Evolutionary conservation across 2,329 filamentous ascomycete species (phyloP), one percentile per base, ranked within the genome.

Genomic region (Pyrenophora seminiperda): DNA sequence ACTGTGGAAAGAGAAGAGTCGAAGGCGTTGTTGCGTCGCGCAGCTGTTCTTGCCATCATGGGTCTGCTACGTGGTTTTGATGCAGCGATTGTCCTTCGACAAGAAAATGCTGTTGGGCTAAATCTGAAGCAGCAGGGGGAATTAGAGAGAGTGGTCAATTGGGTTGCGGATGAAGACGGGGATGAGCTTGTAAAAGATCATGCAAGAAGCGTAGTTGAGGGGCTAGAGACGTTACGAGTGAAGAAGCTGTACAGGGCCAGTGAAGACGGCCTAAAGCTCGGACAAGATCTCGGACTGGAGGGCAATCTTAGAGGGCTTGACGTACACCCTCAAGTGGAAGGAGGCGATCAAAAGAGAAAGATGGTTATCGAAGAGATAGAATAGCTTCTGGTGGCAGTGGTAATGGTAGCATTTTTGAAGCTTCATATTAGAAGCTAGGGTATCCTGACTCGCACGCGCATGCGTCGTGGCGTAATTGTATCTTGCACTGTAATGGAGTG

Each of bases 171-270:
- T 31, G 85, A 83, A 18, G 88, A 91, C 68, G 80, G 78, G 18
- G 88, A 91, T 65, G 86, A 81, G 0, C 72, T 91, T 33, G 88
- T 89, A 9, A 79, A 79, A 54, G 79, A 85, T 59, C 87, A 91
- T 69, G 86, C 86, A 2, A 74, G 73, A 24, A 85, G 85, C 59
- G 85, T 87, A n/a, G 68, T 85, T 9, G 87, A 90, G 66, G 86
- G 82, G 40, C 65, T 91, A 53, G 80, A 85, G 58, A 82, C 79
- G 50, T 86, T 83, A 82, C 78, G 80, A 50, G 72, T 86, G 67
- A 77, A 80, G 45, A 76, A 70, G 43, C 57, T 84, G 47, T 66
- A 83, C 33, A 77, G 76, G 18, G 54, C 72, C 17, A 61, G 57
- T 42, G 63, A 66, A 9, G 58, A 65, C 41, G 59, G 62, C 6